Conservation (phyloP, 169 alveolate genomes). For the Plasmodium berghei region DNA sequence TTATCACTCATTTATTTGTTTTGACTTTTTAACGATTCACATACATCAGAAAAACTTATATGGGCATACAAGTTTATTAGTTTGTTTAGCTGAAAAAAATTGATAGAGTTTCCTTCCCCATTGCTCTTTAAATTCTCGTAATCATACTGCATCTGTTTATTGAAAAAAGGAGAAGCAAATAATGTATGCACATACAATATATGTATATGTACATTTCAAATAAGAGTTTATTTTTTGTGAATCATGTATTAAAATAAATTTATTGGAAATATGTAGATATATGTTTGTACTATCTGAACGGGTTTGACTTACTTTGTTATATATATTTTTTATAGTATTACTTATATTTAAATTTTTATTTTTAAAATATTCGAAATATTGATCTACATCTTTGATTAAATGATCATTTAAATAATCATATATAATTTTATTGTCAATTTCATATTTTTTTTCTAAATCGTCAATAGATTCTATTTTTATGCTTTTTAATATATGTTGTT, state of each 20-base stretch:
- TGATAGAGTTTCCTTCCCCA: background rate
- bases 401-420: conserved; percentile 37
- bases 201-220: background rate
- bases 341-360: conserved; percentile 38
- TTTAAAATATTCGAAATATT: conserved; percentile 48
- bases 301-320: conserved; percentile 1
- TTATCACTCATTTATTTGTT: too few species aligned
- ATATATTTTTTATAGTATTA: conserved; percentile 14
- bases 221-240: background rate
- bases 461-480: conserved; percentile 23
- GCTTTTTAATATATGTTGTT: conserved; percentile 36
- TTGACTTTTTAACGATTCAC: background rate
- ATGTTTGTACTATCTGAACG: background rate
- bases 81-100: conserved; percentile 34
- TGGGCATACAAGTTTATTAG: conserved; percentile 33
- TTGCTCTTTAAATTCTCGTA: conserved; percentile 16
- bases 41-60: conserved; percentile 56
- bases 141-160: conserved; percentile 55
- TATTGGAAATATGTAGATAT: background rate
- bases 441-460: conserved; percentile 25
- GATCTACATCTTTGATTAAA: conserved; percentile 49
- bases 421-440: conserved; percentile 21
- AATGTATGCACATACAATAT: background rate
- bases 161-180: background rate
- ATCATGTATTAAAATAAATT: background rate